phyloP scores from a whole-genome alignment of 169 alveolate species.

The Eimeria praecox region DNA sequence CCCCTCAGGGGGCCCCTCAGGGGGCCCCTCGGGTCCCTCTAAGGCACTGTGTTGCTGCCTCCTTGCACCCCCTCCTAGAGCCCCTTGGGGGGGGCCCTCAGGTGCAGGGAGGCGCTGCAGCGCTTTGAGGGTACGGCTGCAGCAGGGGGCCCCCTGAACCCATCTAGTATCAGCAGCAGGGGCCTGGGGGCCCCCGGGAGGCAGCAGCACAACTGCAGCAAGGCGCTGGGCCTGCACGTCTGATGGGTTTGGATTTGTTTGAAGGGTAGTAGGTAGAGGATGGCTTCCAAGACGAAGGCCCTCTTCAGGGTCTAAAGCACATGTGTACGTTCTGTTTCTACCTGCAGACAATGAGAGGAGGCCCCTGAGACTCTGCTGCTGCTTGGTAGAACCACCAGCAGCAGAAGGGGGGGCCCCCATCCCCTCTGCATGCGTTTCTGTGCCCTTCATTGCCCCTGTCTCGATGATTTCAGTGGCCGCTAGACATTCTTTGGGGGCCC shows the following conservation, averaged over 20 bases:
- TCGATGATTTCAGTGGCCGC: not conserved
- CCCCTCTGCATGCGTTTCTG: not conserved
- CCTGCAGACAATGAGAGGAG: not conserved
- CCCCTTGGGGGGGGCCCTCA: constrained; percentile 10
- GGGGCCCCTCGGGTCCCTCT: not conserved
- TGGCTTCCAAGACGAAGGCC: not conserved
- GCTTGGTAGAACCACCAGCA: not conserved
- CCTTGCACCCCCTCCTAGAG: not conserved
- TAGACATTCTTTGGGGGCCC: not conserved
- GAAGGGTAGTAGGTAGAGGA: not conserved
- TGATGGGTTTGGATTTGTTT: too few species aligned
- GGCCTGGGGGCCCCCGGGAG: constrained; percentile 2
- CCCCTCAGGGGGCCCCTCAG: not conserved
- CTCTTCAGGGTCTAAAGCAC: not conserved
- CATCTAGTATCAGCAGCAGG: not conserved
- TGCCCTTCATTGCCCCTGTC: too few species aligned
- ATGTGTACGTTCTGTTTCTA: constrained; percentile 3
- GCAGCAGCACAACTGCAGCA: constrained; percentile 30
- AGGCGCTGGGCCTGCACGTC: not conserved
- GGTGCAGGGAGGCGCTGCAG: not conserved
- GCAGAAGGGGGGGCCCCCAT: not conserved
- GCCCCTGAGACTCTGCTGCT: constrained; percentile 32
- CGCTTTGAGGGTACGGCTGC: not conserved
- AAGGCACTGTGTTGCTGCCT: not conserved
- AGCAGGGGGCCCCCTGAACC: not conserved